Percentiles rank a stretch among this genome's conserved stretches.
These are phyloP conservation scores for Phytophthora pluvialis DNA, from an alignment of 352 stramenopile genomes.

Conservation along the genomic window DNA sequence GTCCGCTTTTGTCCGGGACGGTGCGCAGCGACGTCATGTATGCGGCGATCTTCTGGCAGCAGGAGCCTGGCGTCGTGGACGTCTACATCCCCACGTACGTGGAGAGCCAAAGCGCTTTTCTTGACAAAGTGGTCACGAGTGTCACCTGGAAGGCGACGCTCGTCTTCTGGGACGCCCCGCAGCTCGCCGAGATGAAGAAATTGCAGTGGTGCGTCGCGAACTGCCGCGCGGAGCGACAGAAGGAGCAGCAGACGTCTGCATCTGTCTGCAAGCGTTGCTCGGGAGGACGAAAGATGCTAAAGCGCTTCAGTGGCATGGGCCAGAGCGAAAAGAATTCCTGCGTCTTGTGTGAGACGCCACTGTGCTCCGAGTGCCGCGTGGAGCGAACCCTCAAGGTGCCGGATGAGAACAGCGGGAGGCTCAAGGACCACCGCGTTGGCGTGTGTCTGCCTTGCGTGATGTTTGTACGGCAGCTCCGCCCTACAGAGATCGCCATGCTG, in stretches of 20 bases:
- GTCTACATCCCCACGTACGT: slow-evolving; percentile 30
- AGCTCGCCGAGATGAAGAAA: slow-evolving; percentile 34
- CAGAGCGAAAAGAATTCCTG: slow-evolving; percentile 20
- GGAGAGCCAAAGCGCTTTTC: slow-evolving; percentile 14
- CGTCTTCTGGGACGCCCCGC: slow-evolving; percentile 19
- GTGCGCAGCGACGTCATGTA: slow-evolving; percentile 28
- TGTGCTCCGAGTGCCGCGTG: slow-evolving; percentile 27
- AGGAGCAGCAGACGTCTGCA: slow-evolving; percentile 7
- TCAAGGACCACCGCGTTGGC: slow-evolving; percentile 14
- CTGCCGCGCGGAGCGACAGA: slow-evolving; percentile 9
- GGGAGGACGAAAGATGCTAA: slow-evolving; percentile 8
- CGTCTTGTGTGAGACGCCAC: slow-evolving; percentile 7
- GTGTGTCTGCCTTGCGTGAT: slow-evolving; percentile 29
- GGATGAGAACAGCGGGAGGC: slow-evolving; percentile 12
- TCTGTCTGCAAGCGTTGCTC: slow-evolving; percentile 23
- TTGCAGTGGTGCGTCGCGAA: slow-evolving; percentile 28
- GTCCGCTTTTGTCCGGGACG: slow-evolving; percentile 20
- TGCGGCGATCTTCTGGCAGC: slow-evolving; percentile 34
- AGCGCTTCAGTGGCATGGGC: slow-evolving; percentile 3
- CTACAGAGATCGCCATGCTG: slow-evolving; percentile 20
- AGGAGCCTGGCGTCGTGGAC: slow-evolving; percentile 26
- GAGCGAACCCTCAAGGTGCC: slow-evolving; percentile 21
- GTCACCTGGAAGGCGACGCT: slow-evolving; percentile 23
- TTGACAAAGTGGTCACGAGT: slow-evolving; percentile 20
- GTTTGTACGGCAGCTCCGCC: slow-evolving; percentile 23